phyloP scores from a whole-genome alignment of 2,329 filamentous ascomycete species.

The Aspergillus transmontanensis region DNA sequence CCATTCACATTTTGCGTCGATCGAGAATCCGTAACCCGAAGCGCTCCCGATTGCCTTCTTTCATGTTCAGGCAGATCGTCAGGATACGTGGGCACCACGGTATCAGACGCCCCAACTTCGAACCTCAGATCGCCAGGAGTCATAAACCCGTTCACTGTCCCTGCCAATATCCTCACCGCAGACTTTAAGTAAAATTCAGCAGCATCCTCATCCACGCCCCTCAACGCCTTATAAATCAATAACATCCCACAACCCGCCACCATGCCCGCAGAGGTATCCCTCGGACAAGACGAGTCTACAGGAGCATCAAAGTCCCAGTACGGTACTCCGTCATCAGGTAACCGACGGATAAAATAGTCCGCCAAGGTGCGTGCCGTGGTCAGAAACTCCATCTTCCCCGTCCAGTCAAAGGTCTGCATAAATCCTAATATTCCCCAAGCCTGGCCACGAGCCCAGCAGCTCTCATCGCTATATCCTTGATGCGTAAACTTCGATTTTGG shows the following conservation, averaged over 20 bases:
- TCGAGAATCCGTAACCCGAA: conserved; percentile 3
- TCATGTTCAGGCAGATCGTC: neutral
- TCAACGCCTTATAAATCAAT: conserved; percentile 38
- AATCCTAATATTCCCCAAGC: conserved; percentile 34
- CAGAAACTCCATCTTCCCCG: conserved; percentile 26
- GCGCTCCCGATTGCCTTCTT: conserved; percentile 2
- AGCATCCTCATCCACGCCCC: neutral
- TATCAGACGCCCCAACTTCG: neutral
- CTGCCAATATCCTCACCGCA: conserved; percentile 14
- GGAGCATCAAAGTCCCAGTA: conserved; percentile 58
- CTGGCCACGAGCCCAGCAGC: conserved; percentile 30
- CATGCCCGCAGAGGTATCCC: conserved; percentile 47
- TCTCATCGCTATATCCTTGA: conserved; percentile 28
- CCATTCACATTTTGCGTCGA: neutral
- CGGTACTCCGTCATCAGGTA: conserved; percentile 46
- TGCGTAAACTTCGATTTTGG: conserved; percentile 28
- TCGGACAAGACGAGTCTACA: conserved; percentile 13
- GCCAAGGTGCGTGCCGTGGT: conserved; percentile 49
- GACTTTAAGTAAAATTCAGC: conserved; percentile 3
- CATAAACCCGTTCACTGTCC: conserved; percentile 13
- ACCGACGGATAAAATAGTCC: conserved; percentile 48
- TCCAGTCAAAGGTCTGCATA: conserved; percentile 47
- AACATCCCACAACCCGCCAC: conserved; percentile 47
- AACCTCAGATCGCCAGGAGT: conserved; percentile 8
- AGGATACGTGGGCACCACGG: neutral